Percentiles rank a stretch among this genome's conserved stretches.
phyloP scores from a whole-genome alignment of 495 filamentous ascomycete species.

The Aspergillus coremiiformis region DNA sequence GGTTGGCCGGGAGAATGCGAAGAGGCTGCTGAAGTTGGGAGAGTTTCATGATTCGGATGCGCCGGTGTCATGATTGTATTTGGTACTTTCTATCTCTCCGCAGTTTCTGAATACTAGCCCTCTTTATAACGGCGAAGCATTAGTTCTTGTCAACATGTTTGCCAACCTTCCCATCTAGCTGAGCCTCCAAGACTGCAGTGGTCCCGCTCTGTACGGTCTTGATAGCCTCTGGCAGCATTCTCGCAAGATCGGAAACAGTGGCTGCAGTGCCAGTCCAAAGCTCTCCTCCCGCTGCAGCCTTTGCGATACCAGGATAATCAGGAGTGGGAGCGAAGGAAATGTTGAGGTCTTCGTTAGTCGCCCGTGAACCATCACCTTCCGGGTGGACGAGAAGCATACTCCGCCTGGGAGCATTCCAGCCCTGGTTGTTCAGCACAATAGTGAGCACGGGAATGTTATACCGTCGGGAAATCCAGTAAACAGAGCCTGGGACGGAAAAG shows the following conservation, averaged over 20 bases:
- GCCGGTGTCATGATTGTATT: constrained; percentile 1
- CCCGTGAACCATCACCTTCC: constrained; percentile 67
- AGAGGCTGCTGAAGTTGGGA: constrained; percentile 31
- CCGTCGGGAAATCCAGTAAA: constrained; percentile 85
- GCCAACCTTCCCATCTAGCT: constrained; percentile 39
- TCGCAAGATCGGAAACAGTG: constrained; percentile 54
- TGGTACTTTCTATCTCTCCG: neutral
- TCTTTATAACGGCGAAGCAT: too few species aligned
- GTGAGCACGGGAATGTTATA: constrained; percentile 87
- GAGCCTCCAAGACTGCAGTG: constrained; percentile 58
- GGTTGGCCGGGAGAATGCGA: constrained; percentile 38
- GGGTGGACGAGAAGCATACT: constrained; percentile 79
- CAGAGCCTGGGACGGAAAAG: constrained; percentile 79
- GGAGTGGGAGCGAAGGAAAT: constrained; percentile 81
- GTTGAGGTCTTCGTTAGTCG: constrained; percentile 79
- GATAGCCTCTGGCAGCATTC: constrained; percentile 56
- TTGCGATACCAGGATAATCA: constrained; percentile 87
- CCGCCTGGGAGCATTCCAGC: constrained; percentile 78
- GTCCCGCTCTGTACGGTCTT: constrained; percentile 58
- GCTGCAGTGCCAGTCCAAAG: constrained; percentile 62
- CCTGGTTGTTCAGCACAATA: constrained; percentile 90
- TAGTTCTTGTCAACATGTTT: constrained; percentile 30
- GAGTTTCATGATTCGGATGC: constrained; percentile 15
- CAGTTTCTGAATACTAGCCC: neutral
- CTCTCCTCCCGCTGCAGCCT: constrained; percentile 76